These are phyloP conservation scores for Plasmodium relictum DNA, from an alignment of 169 alveolate genomes.

Conservation along the genomic window DNA sequence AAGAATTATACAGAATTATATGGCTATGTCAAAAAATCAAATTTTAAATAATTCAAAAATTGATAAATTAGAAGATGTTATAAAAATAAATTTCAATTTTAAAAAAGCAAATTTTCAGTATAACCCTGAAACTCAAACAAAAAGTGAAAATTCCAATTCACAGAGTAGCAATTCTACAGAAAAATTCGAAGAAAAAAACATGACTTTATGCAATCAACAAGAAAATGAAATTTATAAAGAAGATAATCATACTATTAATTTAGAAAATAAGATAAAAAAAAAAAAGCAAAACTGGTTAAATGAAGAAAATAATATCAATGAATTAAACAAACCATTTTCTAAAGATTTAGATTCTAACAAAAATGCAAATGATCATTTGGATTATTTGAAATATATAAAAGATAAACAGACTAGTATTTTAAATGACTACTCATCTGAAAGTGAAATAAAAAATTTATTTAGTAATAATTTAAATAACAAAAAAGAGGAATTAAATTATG, in stretches of 20 bases:
- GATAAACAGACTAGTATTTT: background rate
- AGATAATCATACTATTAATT: no score
- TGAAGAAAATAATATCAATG: background rate
- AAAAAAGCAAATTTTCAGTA: slow-evolving; percentile 13
- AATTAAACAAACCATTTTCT: background rate
- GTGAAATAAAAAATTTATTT: background rate
- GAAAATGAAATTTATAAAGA: no score
- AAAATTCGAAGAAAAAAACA: no score
- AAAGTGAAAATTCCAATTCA: no score
- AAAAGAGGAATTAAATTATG: background rate
- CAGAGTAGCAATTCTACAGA: no score
- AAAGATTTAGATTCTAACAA: background rate
- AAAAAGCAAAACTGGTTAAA: background rate
- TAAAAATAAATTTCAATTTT: slow-evolving; percentile 54
- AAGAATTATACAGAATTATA: slow-evolving; percentile 78
- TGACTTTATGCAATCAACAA: no score
- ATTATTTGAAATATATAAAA: background rate
- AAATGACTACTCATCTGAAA: background rate
- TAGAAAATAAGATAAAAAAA: background rate
- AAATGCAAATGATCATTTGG: no score
- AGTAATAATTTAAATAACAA: background rate
- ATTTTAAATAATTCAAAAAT: no score
- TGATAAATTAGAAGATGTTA: slow-evolving; percentile 12
- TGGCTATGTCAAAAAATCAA: background rate
- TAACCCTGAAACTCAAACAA: no score